phyloP scores from a whole-genome alignment of 208 protist species.

The Herpetomonas samuelpessoai region DNA sequence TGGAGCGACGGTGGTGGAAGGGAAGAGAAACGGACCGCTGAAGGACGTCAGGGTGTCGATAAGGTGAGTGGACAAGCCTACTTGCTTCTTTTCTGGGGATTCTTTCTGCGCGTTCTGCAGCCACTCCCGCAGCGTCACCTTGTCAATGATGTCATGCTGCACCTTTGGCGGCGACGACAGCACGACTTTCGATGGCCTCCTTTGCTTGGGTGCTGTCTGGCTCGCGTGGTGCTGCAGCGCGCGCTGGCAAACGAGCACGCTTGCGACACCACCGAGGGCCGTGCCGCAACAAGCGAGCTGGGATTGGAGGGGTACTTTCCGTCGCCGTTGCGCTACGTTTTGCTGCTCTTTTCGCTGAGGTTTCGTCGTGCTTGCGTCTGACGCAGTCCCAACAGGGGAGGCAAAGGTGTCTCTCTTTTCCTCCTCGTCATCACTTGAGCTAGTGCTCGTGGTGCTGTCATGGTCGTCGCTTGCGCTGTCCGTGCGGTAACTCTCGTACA shows the following conservation, averaged over 20 bases:
- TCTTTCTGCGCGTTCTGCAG: not conserved
- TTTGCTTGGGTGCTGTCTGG: not conserved
- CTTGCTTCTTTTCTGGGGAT: not conserved
- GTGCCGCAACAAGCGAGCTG: slow-evolving; percentile 25
- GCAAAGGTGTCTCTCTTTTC: not conserved
- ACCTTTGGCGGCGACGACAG: slow-evolving; percentile 16
- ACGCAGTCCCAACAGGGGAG: no score
- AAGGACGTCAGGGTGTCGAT: not conserved
- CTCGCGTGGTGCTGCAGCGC: slow-evolving; percentile 7
- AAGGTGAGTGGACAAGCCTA: not conserved
- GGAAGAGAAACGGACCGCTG: slow-evolving; percentile 12
- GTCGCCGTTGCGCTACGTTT: no score
- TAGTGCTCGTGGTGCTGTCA: not conserved
- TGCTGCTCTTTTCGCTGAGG: not conserved
- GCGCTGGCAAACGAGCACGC: slow-evolving; percentile 30
- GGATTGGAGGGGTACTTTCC: not conserved
- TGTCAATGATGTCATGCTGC: not conserved
- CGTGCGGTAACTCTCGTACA: not conserved
- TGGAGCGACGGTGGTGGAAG: slow-evolving; percentile 15
- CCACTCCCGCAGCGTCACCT: slow-evolving; percentile 15
- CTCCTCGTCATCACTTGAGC: not conserved
- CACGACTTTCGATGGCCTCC: slow-evolving; percentile 6
- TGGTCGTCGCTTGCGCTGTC: not conserved
- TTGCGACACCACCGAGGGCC: slow-evolving; percentile 25
- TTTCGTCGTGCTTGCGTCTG: not conserved